Evolutionary conservation across 495 filamentous ascomycete genomes (phyloP).

Genomic region (Aspergillus funiculosus): DNA sequence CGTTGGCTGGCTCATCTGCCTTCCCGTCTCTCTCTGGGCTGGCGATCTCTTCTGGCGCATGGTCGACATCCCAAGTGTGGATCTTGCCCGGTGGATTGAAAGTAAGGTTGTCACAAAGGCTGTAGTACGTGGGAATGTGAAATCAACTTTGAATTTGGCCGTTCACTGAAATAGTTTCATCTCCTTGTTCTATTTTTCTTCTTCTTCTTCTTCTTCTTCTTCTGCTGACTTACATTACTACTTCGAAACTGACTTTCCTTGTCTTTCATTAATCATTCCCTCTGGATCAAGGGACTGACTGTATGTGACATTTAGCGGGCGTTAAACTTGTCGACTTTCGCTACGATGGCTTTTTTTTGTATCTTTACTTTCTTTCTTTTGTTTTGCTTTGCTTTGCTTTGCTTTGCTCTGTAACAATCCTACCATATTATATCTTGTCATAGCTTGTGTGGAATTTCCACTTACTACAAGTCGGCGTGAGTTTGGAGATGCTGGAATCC

Average conservation of each 20-base stretch:
- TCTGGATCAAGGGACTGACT: too few species aligned
- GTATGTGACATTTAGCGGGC: too few species aligned
- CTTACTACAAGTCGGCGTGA: too few species aligned
- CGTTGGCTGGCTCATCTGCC: conserved; percentile 44
- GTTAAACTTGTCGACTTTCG: too few species aligned
- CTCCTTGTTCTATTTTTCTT: not conserved
- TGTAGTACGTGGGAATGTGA: conserved; percentile 6
- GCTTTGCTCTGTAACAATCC: too few species aligned
- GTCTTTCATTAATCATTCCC: too few species aligned
- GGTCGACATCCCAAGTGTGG: conserved; percentile 54
- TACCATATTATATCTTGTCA: not conserved
- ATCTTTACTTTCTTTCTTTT: too few species aligned
- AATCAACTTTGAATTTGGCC: not conserved
- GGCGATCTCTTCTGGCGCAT: conserved; percentile 55
- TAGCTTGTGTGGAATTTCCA: not conserved
- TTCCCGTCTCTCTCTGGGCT: conserved; percentile 49
- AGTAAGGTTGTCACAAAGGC: conserved; percentile 28
- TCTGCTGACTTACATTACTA: too few species aligned
- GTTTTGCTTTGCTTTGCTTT: too few species aligned
- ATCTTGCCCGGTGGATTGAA: conserved; percentile 51
- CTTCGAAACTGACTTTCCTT: too few species aligned
- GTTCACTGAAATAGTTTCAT: not conserved
- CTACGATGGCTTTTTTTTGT: too few species aligned
- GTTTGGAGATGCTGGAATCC: too few species aligned
- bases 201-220: not conserved